phyloP scores from a whole-genome alignment of 78 protist genomes.

The Chrysochromulina tobinii region DNA sequence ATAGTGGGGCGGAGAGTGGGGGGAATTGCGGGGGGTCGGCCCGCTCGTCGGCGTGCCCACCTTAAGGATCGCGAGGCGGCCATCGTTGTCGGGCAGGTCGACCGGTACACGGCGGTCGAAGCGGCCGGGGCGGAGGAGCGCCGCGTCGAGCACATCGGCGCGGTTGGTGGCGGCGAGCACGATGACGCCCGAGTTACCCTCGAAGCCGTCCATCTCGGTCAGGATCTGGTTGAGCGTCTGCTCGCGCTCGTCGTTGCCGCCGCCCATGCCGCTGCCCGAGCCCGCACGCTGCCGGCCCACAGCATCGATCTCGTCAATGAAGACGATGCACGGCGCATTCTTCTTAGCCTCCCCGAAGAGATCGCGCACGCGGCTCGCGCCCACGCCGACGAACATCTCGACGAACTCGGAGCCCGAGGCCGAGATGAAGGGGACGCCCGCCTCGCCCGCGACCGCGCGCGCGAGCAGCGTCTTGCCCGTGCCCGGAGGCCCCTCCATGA shows the following conservation, averaged over 20 bases:
- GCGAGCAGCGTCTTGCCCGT: conserved; percentile 56
- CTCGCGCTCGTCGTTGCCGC: conserved; percentile 90
- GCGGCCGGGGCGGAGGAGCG: conserved; percentile 97
- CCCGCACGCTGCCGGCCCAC: conserved; percentile 71
- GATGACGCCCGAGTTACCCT: conserved; percentile 75
- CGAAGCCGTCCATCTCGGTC: conserved; percentile 97
- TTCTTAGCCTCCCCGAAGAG: conserved; percentile 65
- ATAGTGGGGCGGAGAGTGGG: too few relatives aligned
- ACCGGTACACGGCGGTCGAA: conserved; percentile 79
- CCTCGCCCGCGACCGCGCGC: conserved; percentile 86
- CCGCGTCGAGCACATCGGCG: conserved; percentile 85
- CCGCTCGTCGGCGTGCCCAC: too few relatives aligned
- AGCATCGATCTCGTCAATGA: conserved; percentile 94
- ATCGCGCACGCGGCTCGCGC: conserved; percentile 84
- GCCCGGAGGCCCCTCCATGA: conserved; percentile 96
- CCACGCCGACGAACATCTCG: conserved; percentile 98
- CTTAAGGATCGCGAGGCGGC: conserved; percentile 83
- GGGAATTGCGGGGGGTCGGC: too few relatives aligned
- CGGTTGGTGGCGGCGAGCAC: conserved; percentile 97
- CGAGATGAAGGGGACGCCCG: conserved; percentile 92
- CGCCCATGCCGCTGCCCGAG: conserved; percentile 33
- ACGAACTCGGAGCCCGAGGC: conserved; percentile 94
- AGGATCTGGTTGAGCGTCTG: conserved; percentile 96
- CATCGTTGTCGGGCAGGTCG: conserved; percentile 91
- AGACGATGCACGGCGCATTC: conserved; percentile 88